Percentiles rank a stretch among this genome's conserved stretches.
These are phyloP conservation scores for Holtermannia corniformis DNA, from an alignment of 768 basidiomycete genomes.

Conservation along the genomic window DNA sequence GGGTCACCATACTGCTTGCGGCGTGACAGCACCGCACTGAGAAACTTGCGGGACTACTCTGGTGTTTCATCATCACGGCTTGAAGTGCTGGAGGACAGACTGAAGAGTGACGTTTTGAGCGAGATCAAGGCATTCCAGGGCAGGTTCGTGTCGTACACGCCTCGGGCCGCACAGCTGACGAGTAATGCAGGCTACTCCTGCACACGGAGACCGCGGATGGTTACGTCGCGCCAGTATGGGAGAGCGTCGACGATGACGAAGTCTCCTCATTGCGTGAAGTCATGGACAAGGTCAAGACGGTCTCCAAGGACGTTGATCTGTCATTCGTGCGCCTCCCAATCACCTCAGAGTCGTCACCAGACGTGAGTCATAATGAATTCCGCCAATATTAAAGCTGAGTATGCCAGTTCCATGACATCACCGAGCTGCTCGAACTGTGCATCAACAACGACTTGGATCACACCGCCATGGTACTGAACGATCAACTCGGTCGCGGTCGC, in stretches of 20 bases:
- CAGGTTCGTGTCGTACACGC: conserved; percentile 53
- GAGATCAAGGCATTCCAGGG: conserved; percentile 79
- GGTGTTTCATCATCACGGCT: conserved; percentile 85
- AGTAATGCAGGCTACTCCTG: conserved; percentile 58
- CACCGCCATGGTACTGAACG: conserved; percentile 78
- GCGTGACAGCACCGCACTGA: conserved; percentile 69
- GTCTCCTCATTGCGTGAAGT: conserved; percentile 79
- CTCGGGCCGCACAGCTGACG: not conserved
- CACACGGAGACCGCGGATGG: conserved; percentile 84
- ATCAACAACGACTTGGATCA: conserved; percentile 57
- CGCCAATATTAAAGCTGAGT: not conserved
- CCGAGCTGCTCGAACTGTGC: conserved; percentile 60
- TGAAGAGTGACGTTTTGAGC: conserved; percentile 74
- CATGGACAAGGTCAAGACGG: conserved; percentile 49
- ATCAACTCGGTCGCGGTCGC: conserved; percentile 80
- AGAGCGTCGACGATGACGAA: conserved; percentile 62
- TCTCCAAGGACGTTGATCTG: conserved; percentile 51
- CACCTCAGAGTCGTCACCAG: conserved; percentile 64
- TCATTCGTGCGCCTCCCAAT: conserved; percentile 80
- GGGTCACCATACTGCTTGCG: conserved; percentile 59
- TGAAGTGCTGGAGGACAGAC: conserved; percentile 80
- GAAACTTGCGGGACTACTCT: conserved; percentile 85
- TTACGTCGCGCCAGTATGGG: conserved; percentile 87
- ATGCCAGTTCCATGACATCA: conserved; percentile 34
- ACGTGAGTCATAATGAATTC: conserved; percentile 32